Conservation (phyloP, 2,329 filamentous ascomycete genomes). For the Colletotrichum simmondsii region DNA sequence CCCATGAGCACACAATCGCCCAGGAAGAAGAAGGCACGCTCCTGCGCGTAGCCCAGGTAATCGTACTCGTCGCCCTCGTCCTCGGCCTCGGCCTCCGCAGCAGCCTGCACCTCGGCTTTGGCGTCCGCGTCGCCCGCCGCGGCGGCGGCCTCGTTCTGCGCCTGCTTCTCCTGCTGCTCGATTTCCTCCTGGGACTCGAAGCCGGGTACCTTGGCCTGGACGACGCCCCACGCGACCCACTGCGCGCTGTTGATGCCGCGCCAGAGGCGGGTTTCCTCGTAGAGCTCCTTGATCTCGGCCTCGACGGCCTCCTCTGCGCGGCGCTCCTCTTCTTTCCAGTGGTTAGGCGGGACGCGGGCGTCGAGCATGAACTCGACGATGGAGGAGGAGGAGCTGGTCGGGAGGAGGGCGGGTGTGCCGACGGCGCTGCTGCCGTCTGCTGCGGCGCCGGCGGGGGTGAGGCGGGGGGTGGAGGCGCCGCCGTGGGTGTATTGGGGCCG, state of each 20-base stretch:
- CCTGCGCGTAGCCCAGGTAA: slow-evolving; percentile 91
- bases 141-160: slow-evolving; percentile 40
- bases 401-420: slow-evolving; percentile 48
- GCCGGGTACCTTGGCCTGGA: slow-evolving; percentile 89
- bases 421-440: slow-evolving; percentile 38
- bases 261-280: slow-evolving; percentile 87
- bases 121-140: slow-evolving; percentile 40
- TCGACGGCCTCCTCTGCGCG: slow-evolving; percentile 74
- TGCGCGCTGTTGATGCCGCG: slow-evolving; percentile 86
- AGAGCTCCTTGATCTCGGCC: slow-evolving; percentile 73
- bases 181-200: slow-evolving; percentile 62
- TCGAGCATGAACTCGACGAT: slow-evolving; percentile 85
- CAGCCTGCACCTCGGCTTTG: slow-evolving; percentile 28
- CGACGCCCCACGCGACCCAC: slow-evolving; percentile 97
- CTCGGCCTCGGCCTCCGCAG: slow-evolving; percentile 46
- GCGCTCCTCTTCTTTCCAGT: slow-evolving; percentile 70
- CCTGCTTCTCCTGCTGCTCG: slow-evolving; percentile 36
- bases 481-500: slow-evolving; percentile 72
- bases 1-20: slow-evolving; percentile 86
- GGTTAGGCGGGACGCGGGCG: slow-evolving; percentile 67
- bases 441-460: slow-evolving; percentile 54
- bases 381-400: slow-evolving; percentile 57
- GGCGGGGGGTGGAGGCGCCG: slow-evolving; percentile 59
- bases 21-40: slow-evolving; percentile 93
- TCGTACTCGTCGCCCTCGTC: slow-evolving; percentile 84